phyloP scores from a whole-genome alignment of 2,329 filamentous ascomycete genomes.

The Colletotrichum abscissum region DNA sequence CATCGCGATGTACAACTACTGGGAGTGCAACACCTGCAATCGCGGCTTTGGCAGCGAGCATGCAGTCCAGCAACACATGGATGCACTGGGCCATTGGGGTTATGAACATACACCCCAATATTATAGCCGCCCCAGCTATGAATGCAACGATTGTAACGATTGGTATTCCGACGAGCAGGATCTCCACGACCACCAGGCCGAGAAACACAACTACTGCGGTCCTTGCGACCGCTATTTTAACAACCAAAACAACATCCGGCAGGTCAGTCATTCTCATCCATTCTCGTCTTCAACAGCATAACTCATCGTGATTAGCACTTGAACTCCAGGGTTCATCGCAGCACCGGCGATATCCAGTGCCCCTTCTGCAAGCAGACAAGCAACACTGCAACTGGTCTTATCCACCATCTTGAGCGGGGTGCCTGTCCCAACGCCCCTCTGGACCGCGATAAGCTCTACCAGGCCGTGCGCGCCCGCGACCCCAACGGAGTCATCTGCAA shows the following conservation, averaged over 20 bases:
- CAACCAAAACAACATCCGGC: background rate
- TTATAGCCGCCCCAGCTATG: slow-evolving; percentile 31
- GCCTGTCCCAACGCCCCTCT: slow-evolving; percentile 60
- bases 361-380: slow-evolving; percentile 63
- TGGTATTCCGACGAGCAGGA: slow-evolving; percentile 40
- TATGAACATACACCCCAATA: background rate
- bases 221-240: slow-evolving; percentile 4
- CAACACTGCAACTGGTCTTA: slow-evolving; percentile 63
- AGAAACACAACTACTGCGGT: slow-evolving; percentile 17
- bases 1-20: too few species aligned
- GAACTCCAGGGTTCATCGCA: slow-evolving; percentile 62
- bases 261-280: background rate
- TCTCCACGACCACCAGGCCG: slow-evolving; percentile 16
- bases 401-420: slow-evolving; percentile 67
- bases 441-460: slow-evolving; percentile 61
- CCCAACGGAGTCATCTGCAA: slow-evolving; percentile 60
- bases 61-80: slow-evolving; percentile 43
- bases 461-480: slow-evolving; percentile 58
- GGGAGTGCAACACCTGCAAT: slow-evolving; percentile 43
- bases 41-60: slow-evolving; percentile 37
- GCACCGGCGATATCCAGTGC: slow-evolving; percentile 54
- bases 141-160: slow-evolving; percentile 43
- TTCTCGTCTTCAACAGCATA: too few species aligned
- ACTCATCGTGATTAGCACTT: slow-evolving; percentile 58
- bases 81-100: slow-evolving; percentile 39